A percentile compares a stretch with the other conserved stretches of the same genome.
These are phyloP conservation scores for Fusarium annulatum DNA, from an alignment of 2,329 filamentous ascomycete species.

Conservation along the genomic window DNA sequence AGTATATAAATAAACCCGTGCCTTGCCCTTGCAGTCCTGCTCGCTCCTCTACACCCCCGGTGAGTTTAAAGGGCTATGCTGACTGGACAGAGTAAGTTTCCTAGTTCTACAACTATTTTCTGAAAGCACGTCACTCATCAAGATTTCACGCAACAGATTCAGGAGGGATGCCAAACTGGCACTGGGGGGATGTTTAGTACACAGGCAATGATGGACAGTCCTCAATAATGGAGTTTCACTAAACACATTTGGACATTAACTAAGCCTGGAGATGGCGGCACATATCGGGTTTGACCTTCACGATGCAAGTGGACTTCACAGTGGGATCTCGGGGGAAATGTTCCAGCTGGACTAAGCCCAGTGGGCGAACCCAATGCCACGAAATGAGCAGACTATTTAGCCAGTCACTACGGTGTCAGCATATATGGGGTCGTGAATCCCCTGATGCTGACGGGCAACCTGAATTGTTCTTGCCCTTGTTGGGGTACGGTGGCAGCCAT, in stretches of 20 bases:
- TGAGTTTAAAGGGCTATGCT: too few relatives aligned
- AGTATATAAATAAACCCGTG: too few relatives aligned
- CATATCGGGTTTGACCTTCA: background rate
- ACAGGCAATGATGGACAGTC: conserved; percentile 15
- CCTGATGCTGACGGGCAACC: background rate
- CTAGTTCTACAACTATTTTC: too few relatives aligned
- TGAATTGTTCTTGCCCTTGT: background rate
- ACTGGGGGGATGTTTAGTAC: background rate
- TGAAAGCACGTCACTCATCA: background rate
- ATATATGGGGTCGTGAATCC: background rate
- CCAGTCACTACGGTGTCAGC: background rate
- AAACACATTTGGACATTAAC: background rate
- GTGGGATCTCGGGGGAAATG: conserved; percentile 5
- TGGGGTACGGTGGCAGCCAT: background rate
- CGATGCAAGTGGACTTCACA: background rate
- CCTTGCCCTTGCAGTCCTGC: background rate
- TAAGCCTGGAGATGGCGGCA: conserved; percentile 11
- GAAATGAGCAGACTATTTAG: conserved; percentile 3
- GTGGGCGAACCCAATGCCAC: background rate
- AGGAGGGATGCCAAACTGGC: background rate
- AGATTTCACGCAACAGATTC: background rate
- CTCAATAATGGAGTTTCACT: background rate
- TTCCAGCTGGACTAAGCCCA: background rate
- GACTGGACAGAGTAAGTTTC: too few relatives aligned
- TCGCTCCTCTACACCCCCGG: background rate